phyloP scores from a whole-genome alignment of 2,329 filamentous ascomycete genomes.

The Apiospora kogelbergensis region DNA sequence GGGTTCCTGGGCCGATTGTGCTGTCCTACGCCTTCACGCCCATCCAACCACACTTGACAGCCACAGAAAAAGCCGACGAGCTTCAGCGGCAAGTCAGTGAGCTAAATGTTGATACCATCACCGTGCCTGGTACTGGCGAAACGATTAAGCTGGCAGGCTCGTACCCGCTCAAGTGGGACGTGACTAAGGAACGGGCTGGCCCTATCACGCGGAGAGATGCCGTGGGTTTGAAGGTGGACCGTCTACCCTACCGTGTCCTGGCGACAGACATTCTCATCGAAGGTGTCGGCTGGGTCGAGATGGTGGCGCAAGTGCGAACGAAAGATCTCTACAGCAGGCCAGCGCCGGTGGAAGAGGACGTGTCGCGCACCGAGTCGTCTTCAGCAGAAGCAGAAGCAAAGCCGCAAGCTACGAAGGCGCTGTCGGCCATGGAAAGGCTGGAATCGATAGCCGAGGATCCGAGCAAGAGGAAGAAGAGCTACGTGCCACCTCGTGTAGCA shows the following conservation, averaged over 20 bases:
- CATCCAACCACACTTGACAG: constrained; percentile 72
- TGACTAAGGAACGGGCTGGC: constrained; percentile 76
- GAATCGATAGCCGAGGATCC: constrained; percentile 21
- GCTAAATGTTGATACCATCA: constrained; percentile 63
- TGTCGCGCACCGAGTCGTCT: not conserved
- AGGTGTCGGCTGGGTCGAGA: constrained; percentile 89
- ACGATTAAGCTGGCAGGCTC: constrained; percentile 69
- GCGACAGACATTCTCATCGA: constrained; percentile 86
- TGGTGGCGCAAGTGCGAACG: constrained; percentile 77
- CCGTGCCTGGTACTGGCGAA: constrained; percentile 54
- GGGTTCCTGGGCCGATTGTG: constrained; percentile 62
- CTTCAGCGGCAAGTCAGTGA: constrained; percentile 67
- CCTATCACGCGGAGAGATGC: constrained; percentile 66
- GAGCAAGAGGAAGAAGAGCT: constrained; percentile 15
- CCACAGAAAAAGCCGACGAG: constrained; percentile 74
- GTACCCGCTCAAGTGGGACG: constrained; percentile 76
- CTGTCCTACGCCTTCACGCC: constrained; percentile 87
- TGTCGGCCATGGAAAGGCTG: constrained; percentile 22
- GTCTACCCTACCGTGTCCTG: constrained; percentile 77
- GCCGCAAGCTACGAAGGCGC: not conserved
- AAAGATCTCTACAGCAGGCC: constrained; percentile 41
- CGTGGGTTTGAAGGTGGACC: constrained; percentile 62
- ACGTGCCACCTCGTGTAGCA: constrained; percentile 14
- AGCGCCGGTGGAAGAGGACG: constrained; percentile 20
- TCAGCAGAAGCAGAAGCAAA: not conserved